These are phyloP conservation scores for Colletotrichum gigasporum DNA, from an alignment of 2,329 filamentous ascomycete species.

Conservation along the genomic window DNA sequence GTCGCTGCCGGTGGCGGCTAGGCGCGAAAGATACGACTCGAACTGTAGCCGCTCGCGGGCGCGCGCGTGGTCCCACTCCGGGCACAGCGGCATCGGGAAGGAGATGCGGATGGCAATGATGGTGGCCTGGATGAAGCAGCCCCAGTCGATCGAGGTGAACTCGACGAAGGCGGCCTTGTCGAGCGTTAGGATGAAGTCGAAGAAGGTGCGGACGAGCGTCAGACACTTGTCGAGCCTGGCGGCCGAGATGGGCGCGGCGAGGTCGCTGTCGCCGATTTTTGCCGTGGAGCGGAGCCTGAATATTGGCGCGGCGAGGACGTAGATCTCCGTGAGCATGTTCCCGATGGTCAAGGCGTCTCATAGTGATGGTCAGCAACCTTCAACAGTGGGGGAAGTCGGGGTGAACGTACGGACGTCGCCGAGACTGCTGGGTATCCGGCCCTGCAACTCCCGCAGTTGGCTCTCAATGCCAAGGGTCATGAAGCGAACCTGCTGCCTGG, in stretches of 20 bases:
- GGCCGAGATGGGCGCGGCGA: constrained; percentile 28
- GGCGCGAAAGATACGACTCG: constrained; percentile 46
- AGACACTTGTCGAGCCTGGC: constrained; percentile 36
- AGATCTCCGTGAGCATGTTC: constrained; percentile 45
- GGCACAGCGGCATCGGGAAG: constrained; percentile 51
- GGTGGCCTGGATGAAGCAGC: constrained; percentile 49
- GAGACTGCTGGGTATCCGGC: constrained; percentile 39
- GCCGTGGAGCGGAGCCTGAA: constrained; percentile 5
- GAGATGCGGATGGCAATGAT: constrained; percentile 57
- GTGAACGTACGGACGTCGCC: constrained; percentile 33
- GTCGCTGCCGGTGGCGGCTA: constrained; percentile 41
- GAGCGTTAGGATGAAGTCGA: constrained; percentile 43
- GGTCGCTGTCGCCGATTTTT: constrained; percentile 27
- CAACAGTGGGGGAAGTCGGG: constrained; percentile 38
- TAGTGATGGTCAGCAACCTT: constrained; percentile 19
- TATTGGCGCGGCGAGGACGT: constrained; percentile 49
- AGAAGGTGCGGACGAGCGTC: constrained; percentile 39
- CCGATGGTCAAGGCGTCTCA: constrained; percentile 19
- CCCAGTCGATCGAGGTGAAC: constrained; percentile 55
- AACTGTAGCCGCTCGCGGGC: constrained; percentile 52
- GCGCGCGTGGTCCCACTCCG: constrained; percentile 44
- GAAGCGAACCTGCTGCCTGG: constrained; percentile 52
- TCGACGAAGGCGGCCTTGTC: constrained; percentile 43
- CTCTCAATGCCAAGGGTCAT: constrained; percentile 58
- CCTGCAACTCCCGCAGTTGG: constrained; percentile 54